Percentiles rank a stretch among this genome's conserved stretches.
phyloP scores from a whole-genome alignment of 495 filamentous ascomycete species.

The Evansstolkia leycettana region DNA sequence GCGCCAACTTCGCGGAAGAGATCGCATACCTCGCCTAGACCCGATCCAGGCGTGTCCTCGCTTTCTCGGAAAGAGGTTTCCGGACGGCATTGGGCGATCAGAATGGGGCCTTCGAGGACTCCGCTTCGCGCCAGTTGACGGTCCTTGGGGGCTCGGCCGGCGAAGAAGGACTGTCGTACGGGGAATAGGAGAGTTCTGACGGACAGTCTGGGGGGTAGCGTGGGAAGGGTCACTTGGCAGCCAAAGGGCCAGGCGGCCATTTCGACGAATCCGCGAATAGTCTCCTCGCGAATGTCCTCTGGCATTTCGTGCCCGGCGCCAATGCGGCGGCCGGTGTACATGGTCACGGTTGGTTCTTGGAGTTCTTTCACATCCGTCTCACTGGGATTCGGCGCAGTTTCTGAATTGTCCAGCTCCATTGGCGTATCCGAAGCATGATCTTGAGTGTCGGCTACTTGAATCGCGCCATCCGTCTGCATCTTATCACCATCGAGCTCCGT shows the following conservation, averaged over 20 bases:
- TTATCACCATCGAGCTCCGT: conserved; percentile 8
- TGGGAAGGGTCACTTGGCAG: conserved; percentile 54
- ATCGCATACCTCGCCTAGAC: conserved; percentile 48
- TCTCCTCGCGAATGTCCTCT: conserved; percentile 55
- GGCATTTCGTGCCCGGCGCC: conserved; percentile 63
- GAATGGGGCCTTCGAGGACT: conserved; percentile 61
- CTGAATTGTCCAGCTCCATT: conserved; percentile 24
- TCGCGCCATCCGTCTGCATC: conserved; percentile 13
- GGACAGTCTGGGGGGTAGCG: conserved; percentile 48
- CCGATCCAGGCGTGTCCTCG: conserved; percentile 29
- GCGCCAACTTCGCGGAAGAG: conserved; percentile 61
- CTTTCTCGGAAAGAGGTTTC: conserved; percentile 39
- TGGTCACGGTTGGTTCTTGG: conserved; percentile 8
- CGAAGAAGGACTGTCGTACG: conserved; percentile 39
- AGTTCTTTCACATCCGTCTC: not conserved
- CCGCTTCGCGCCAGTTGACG: conserved; percentile 58
- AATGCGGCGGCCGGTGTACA: conserved; percentile 44
- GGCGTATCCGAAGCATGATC: conserved; percentile 5
- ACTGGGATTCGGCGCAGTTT: not conserved
- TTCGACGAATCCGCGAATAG: conserved; percentile 63
- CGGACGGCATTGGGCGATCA: conserved; percentile 45
- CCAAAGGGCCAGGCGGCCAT: conserved; percentile 69
- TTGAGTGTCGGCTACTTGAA: too few relatives aligned
- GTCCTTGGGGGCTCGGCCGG: conserved; percentile 57
- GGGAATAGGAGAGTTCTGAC: conserved; percentile 41